Evolutionary conservation across 2,329 filamentous ascomycete species (phyloP).

Genomic region (Didymella sp.): DNA sequence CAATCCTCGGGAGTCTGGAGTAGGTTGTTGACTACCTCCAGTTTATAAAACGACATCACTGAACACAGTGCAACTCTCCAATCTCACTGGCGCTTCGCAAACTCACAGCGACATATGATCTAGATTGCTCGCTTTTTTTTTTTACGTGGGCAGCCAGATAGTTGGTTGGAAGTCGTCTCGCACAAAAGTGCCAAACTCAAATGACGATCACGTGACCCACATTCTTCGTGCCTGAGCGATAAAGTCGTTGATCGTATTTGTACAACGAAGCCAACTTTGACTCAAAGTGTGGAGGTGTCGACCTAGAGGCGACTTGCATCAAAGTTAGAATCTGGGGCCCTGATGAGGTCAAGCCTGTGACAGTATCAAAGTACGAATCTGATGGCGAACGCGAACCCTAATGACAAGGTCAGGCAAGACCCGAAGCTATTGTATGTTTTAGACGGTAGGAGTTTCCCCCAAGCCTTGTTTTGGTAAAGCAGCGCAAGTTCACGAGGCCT

Average conservation of each 20-base stretch:
- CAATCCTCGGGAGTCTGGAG: too few species aligned
- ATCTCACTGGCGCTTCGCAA: too few species aligned
- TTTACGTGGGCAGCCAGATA: neutral
- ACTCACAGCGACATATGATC: too few species aligned
- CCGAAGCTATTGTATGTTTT: neutral
- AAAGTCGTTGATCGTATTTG: neutral
- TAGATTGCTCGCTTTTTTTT: neutral
- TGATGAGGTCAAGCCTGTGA: neutral
- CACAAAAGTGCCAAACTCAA: neutral
- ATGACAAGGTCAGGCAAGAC: neutral
- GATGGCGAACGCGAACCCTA: neutral
- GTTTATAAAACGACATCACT: too few species aligned
- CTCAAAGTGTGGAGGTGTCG: neutral
- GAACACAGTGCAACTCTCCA: too few species aligned
- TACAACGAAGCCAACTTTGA: neutral
- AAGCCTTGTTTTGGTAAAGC: neutral
- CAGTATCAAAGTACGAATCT: neutral
- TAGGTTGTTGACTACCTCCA: neutral
- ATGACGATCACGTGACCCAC: too few species aligned
- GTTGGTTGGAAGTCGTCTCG: neutral
- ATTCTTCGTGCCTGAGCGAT: neutral
- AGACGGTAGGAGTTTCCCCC: neutral
- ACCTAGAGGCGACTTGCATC: neutral
- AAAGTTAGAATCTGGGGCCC: neutral
- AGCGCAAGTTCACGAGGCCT: neutral